These are phyloP conservation scores for Begonia masoniana DNA, from an alignment of 306 rosid genomes.

Conservation along the genomic window DNA sequence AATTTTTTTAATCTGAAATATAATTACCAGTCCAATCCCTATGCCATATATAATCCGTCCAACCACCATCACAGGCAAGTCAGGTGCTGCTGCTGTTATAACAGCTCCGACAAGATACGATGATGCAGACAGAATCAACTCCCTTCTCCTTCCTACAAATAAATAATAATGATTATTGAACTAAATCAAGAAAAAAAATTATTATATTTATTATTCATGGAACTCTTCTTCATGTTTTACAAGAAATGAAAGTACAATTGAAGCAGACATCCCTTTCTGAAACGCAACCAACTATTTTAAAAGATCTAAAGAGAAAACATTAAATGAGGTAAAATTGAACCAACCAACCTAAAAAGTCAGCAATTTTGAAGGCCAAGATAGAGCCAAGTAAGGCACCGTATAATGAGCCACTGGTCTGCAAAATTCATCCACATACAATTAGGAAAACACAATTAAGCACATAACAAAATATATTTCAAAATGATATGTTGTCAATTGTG, in stretches of 20 bases:
- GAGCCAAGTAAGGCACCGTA: conserved; percentile 97
- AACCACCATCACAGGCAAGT: conserved; percentile 50
- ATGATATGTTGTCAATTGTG: conserved; percentile 1
- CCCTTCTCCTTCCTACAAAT: conserved; percentile 73
- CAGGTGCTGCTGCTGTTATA: conserved; percentile 60
- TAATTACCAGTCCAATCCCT: conserved; percentile 88
- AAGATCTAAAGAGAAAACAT: neutral
- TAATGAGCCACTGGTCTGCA: conserved; percentile 95
- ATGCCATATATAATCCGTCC: conserved; percentile 68
- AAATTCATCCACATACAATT: conserved; percentile 4
- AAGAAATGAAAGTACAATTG: no score
- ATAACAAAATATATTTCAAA: conserved; percentile 14
- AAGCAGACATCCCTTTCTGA: no score
- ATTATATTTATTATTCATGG: conserved; percentile 6
- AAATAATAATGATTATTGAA: conserved; percentile 14
- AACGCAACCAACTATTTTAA: no score
- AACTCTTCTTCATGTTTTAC: neutral
- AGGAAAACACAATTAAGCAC: neutral
- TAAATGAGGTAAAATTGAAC: neutral
- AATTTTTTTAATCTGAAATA: neutral
- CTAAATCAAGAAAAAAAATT: conserved; percentile 11
- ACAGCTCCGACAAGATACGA: conserved; percentile 78
- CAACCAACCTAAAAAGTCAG: conserved; percentile 70
- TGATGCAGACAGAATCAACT: conserved; percentile 54
- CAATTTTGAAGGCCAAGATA: conserved; percentile 66